Evolutionary conservation across 1,284 basidiomycete species (phyloP).

Genomic region (Cerioporus squamosus): DNA sequence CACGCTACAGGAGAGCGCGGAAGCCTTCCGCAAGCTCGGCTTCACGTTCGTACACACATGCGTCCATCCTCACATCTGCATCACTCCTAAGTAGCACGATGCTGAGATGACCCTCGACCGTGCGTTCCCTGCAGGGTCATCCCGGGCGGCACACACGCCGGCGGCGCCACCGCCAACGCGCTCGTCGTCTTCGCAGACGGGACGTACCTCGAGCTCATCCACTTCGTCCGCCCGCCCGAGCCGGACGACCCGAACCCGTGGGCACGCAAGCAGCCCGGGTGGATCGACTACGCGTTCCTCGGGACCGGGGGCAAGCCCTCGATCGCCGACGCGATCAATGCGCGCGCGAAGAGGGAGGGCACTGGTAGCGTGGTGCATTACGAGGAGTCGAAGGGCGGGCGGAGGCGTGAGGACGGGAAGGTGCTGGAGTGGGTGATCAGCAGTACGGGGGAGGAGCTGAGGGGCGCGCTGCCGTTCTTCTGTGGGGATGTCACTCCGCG

Average conservation of each 20-base stretch:
- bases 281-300: constrained; percentile 69
- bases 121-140: constrained; percentile 52
- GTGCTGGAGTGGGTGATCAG: constrained; percentile 63
- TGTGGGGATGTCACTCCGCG: constrained; percentile 72
- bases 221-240: constrained; percentile 59
- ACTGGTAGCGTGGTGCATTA: constrained; percentile 42
- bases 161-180: constrained; percentile 64
- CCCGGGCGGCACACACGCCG: constrained; percentile 65
- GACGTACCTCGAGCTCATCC: constrained; percentile 70
- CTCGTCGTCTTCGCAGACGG: constrained; percentile 66
- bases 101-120: not conserved
- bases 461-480: constrained; percentile 64
- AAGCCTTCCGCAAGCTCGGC: constrained; percentile 61
- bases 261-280: constrained; percentile 57
- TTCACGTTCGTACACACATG: constrained; percentile 54
- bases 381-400: constrained; percentile 51
- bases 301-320: constrained; percentile 43
- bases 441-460: constrained; percentile 33
- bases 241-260: constrained; percentile 54
- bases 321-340: constrained; percentile 56
- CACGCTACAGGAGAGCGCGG: constrained; percentile 51
- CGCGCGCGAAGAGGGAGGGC: constrained; percentile 43
- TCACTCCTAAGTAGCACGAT: too few relatives aligned
- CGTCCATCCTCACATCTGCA: not conserved
- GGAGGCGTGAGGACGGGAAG: constrained; percentile 55